phyloP scores from a whole-genome alignment of 2,329 filamentous ascomycete genomes.

The Aureobasidium namibiae region DNA sequence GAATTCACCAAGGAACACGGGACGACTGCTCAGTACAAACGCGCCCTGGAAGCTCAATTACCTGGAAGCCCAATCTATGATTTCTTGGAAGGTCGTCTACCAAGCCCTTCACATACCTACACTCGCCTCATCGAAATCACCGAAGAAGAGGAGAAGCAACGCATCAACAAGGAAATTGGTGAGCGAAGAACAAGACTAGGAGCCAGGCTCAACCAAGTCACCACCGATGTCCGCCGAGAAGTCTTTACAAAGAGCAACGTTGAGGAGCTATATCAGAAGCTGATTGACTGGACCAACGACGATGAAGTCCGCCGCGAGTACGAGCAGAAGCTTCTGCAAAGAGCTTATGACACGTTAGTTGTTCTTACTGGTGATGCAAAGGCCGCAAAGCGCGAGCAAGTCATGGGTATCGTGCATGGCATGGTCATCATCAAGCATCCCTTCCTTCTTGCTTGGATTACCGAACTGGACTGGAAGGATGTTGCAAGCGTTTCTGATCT shows the following conservation, averaged over 20 bases:
- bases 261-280: slow-evolving; percentile 69
- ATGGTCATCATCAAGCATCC: slow-evolving; percentile 97
- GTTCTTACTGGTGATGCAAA: slow-evolving; percentile 63
- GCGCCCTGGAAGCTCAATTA: slow-evolving; percentile 66
- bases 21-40: slow-evolving; percentile 63
- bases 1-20: slow-evolving; percentile 66
- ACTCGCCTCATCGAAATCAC: slow-evolving; percentile 73
- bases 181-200: slow-evolving; percentile 83
- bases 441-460: slow-evolving; percentile 82
- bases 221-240: slow-evolving; percentile 77
- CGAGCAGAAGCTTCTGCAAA: slow-evolving; percentile 80
- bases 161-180: slow-evolving; percentile 81
- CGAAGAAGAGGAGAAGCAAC: slow-evolving; percentile 78
- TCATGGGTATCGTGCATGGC: slow-evolving; percentile 70
- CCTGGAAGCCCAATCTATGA: slow-evolving; percentile 75
- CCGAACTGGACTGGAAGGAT: slow-evolving; percentile 84
- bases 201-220: slow-evolving; percentile 75
- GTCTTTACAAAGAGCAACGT: slow-evolving; percentile 67
- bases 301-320: slow-evolving; percentile 76
- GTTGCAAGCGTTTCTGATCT: slow-evolving; percentile 64
- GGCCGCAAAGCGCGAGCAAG: slow-evolving; percentile 58
- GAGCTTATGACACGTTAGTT: slow-evolving; percentile 69
- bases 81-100: slow-evolving; percentile 74
- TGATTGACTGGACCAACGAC: slow-evolving; percentile 85
- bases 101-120: slow-evolving; percentile 72